Evolutionary conservation across 208 protist species (phyloP).

Genomic region (Angomonas deanei): DNA sequence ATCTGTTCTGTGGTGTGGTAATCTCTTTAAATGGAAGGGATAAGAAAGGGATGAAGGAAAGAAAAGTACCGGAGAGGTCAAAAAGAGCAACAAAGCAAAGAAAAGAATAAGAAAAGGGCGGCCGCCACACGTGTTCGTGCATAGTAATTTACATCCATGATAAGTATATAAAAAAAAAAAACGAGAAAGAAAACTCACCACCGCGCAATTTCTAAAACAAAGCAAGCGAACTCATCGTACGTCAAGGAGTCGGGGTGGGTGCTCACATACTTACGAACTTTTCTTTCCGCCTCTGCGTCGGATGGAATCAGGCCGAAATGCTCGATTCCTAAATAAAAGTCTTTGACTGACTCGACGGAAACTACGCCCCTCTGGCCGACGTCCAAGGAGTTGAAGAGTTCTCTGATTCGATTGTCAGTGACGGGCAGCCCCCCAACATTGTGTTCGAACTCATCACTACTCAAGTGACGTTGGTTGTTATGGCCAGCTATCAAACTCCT

Average conservation of each 20-base stretch:
- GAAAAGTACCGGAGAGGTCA: not conserved
- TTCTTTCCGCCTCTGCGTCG: constrained; percentile 67
- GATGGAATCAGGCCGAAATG: constrained; percentile 82
- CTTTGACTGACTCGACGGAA: constrained; percentile 67
- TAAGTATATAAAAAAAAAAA: constrained; percentile 15
- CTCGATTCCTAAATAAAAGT: constrained; percentile 79
- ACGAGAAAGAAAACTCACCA: constrained; percentile 33
- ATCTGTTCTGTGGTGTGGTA: too few relatives aligned
- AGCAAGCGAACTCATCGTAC: constrained; percentile 90
- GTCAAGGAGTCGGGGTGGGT: constrained; percentile 68
- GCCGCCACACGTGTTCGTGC: too few relatives aligned
- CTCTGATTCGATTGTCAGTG: constrained; percentile 84
- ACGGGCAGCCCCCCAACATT: constrained; percentile 90
- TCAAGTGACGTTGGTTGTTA: constrained; percentile 91
- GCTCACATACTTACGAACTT: constrained; percentile 74
- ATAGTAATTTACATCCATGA: too few relatives aligned
- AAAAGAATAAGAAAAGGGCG: constrained; percentile 5
- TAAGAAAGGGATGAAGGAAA: not conserved
- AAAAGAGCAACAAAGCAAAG: constrained; percentile 6
- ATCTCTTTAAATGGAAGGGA: not conserved
- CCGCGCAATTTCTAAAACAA: constrained; percentile 82
- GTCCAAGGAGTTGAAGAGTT: constrained; percentile 87
- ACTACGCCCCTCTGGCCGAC: constrained; percentile 65
- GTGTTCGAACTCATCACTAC: constrained; percentile 84
- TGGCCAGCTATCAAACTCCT: constrained; percentile 75